Conservation (phyloP, 495 filamentous ascomycete species). For the Penicillium lividum region DNA sequence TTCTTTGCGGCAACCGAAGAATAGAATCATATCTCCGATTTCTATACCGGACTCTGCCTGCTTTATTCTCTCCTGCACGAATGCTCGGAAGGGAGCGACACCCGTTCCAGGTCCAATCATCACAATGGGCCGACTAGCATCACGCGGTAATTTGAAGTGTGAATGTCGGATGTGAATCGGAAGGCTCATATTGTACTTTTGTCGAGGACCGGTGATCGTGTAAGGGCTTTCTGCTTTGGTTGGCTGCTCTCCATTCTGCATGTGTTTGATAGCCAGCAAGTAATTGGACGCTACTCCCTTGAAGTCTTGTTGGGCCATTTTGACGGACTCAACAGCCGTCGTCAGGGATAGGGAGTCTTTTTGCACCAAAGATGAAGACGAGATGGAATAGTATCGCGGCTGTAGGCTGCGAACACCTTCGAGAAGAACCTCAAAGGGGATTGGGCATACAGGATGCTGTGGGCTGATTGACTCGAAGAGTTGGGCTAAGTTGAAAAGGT, state of each 20-base stretch:
- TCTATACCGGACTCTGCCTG: not conserved
- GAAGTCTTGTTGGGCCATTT: conserved; percentile 25
- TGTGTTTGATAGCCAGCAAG: too few species aligned
- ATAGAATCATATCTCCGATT: conserved; percentile 7
- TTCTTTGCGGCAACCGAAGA: conserved; percentile 5
- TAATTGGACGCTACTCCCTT: too few species aligned
- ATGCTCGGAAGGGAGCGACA: conserved; percentile 31
- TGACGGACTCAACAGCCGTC: conserved; percentile 11
- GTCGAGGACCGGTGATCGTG: conserved; percentile 18
- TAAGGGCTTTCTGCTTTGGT: not conserved
- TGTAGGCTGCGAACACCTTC: conserved; percentile 31
- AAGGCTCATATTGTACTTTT: conserved; percentile 23
- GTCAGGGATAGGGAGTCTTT: conserved; percentile 31
- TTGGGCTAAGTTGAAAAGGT: too few species aligned
- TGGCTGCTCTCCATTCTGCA: conserved; percentile 10
- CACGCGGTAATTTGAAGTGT: conserved; percentile 35
- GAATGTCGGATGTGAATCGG: conserved; percentile 30
- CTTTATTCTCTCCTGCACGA: conserved; percentile 28
- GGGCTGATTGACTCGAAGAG: too few species aligned
- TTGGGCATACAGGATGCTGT: too few species aligned
- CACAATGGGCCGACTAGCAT: conserved; percentile 24
- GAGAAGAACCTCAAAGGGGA: too few species aligned
- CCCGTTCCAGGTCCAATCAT: conserved; percentile 37
- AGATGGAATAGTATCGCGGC: conserved; percentile 47
- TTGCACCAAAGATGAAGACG: conserved; percentile 37